Evolutionary conservation across 2,329 filamentous ascomycete species (phyloP).

Genomic region (Penicillium verrucosum): DNA sequence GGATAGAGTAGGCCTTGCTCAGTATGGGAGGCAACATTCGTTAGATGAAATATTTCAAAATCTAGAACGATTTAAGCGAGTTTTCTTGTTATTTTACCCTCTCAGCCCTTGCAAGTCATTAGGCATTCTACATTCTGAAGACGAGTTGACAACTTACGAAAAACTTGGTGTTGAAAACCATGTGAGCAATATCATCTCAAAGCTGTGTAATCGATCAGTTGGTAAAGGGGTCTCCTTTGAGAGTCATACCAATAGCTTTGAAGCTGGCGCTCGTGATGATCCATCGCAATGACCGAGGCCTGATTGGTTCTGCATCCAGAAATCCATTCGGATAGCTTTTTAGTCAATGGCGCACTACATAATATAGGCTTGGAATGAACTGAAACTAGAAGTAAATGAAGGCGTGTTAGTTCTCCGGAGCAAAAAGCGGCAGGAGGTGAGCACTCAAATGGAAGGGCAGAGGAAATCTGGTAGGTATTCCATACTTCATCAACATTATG

Average conservation of each 20-base stretch:
- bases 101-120: too few relatives aligned
- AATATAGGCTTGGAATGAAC: not conserved
- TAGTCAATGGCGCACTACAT: not conserved
- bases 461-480: not conserved
- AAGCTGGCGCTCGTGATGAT: too few relatives aligned
- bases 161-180: too few relatives aligned
- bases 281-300: too few relatives aligned
- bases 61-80: not conserved
- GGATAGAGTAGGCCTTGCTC: not conserved
- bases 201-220: too few relatives aligned
- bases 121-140: too few relatives aligned
- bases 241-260: too few relatives aligned
- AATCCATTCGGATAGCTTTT: not conserved
- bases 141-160: too few relatives aligned
- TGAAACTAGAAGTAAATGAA: not conserved
- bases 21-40: not conserved
- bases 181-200: too few relatives aligned
- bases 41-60: not conserved
- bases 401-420: not conserved
- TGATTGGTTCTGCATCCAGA: too few relatives aligned
- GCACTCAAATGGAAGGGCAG: not conserved
- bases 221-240: too few relatives aligned
- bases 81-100: not conserved
- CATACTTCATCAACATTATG: conserved; percentile 3
- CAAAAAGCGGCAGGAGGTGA: not conserved